phyloP scores from a whole-genome alignment of 2,329 filamentous ascomycete species.

The Zymoseptoria crescenta region DNA sequence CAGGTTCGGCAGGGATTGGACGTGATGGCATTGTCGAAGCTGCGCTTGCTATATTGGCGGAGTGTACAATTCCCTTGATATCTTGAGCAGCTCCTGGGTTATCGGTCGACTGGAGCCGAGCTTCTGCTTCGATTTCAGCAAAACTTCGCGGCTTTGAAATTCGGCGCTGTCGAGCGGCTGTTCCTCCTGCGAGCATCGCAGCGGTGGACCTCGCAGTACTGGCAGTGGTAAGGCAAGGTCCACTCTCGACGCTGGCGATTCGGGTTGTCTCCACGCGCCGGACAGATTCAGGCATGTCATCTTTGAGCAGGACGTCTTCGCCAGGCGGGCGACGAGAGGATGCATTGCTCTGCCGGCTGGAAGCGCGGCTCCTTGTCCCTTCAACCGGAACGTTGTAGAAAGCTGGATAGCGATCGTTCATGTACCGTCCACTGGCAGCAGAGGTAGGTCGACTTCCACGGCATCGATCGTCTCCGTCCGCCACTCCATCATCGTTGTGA shows the following conservation, averaged over 20 bases:
- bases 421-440: slow-evolving; percentile 20
- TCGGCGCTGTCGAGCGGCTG: background rate
- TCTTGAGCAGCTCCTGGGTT: background rate
- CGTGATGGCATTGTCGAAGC: background rate
- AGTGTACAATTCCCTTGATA: no score
- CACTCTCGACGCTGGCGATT: slow-evolving; percentile 3
- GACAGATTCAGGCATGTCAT: background rate
- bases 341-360: slow-evolving; percentile 13
- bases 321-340: background rate
- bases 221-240: background rate
- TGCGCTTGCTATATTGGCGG: background rate
- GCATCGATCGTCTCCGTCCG: slow-evolving; percentile 8
- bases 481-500: background rate
- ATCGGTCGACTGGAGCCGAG: background rate
- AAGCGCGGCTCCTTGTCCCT: slow-evolving; percentile 17
- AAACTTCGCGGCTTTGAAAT: slow-evolving; percentile 3
- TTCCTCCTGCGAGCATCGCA: background rate
- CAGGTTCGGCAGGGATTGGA: background rate
- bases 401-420: slow-evolving; percentile 40
- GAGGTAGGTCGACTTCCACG: slow-evolving; percentile 15
- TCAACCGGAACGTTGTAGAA: slow-evolving; percentile 21
- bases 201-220: background rate
- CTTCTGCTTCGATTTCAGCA: slow-evolving; percentile 6
- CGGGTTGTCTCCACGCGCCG: background rate
- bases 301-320: background rate